Conservation (phyloP, 1,284 basidiomycete species). For the Psilocybe mexicana region DNA sequence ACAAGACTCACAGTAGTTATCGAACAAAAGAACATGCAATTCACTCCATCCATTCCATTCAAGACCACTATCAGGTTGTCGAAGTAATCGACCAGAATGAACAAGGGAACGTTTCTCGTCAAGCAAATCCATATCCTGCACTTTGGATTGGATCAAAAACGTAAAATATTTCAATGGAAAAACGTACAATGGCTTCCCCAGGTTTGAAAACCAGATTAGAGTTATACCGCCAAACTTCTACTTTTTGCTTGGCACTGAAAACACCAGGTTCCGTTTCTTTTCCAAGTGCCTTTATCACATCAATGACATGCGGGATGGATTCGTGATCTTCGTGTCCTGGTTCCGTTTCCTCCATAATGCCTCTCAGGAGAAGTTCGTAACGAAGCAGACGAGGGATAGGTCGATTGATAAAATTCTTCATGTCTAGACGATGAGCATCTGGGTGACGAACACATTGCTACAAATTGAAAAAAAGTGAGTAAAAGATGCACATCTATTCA, state of each 20-base stretch:
- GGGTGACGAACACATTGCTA: constrained; percentile 72
- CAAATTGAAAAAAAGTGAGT: constrained; percentile 52
- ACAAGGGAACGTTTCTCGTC: constrained; percentile 83
- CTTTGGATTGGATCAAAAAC: neutral
- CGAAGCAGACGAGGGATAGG: constrained; percentile 88
- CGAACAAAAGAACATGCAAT: constrained; percentile 85
- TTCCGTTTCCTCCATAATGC: constrained; percentile 76
- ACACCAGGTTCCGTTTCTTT: constrained; percentile 87
- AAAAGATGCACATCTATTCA: neutral
- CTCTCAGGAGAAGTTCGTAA: constrained; percentile 84
- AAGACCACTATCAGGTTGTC: constrained; percentile 83
- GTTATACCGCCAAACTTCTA: constrained; percentile 85
- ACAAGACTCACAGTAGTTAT: constrained; percentile 80
- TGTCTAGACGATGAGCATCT: constrained; percentile 76
- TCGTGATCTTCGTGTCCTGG: constrained; percentile 76
- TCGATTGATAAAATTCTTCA: constrained; percentile 88
- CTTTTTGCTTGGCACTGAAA: constrained; percentile 79
- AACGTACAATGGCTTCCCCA: constrained; percentile 75
- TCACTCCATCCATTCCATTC: constrained; percentile 86
- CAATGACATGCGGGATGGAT: constrained; percentile 80
- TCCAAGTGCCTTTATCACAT: constrained; percentile 81
- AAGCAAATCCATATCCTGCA: constrained; percentile 83
- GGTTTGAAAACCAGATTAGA: constrained; percentile 79
- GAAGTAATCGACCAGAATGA: constrained; percentile 76
- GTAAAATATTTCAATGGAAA: neutral